Base-by-base conservation (phyloP, 257 asterid species). In the Solanum sitiens region DNA sequence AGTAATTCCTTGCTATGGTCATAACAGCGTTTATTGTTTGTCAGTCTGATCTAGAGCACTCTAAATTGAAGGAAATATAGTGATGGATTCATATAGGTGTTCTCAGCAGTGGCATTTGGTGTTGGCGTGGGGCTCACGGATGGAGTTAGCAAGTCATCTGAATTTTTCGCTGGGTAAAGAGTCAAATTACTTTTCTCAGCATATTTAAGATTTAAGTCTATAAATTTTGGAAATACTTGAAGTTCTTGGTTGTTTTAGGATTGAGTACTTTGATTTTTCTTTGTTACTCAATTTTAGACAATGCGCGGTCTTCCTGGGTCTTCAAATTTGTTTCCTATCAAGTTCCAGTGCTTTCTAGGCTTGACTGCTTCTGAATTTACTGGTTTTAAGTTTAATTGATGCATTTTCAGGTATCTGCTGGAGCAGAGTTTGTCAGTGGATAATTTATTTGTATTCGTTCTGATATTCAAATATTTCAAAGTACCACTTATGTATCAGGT, bases 351-450 rank as follows among this genome's bases (percentile, higher is more conserved):
- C 83, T 85, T 85, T 35, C 39, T 40, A 2, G 71, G 59, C 42
- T 77, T 76, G 33, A 63, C 68, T 82, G 82, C 16, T 84, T 86
- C 86, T 44, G 84, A 63, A 83, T 85, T 88, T 88, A 86, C 75
- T 87, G 42, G 30, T 23, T n/a, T 56, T 21, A 21, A 56, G 47
- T 83, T 18, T 56, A 20, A 20, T 53, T 18, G 47, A 50, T n/a
- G 59, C 16, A 90, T 88, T 88, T 85, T 88, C 95, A 97, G 99
- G 95, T 97, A 97, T 79, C 91, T 97, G 79, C 93, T 96, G 90
- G 99, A 97, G 94, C 99, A 97, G 92, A 95, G 99, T 91, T 93
- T 97, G 92, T 97, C 99, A 4, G 99, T 97, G 92, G 99, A 97
- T 93, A 97, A 97, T 91, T 92, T 97, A 30, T 97, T 97, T 94